phyloP scores from a whole-genome alignment of 805 yeast genomes.

The Nakazawaea ernobii region DNA sequence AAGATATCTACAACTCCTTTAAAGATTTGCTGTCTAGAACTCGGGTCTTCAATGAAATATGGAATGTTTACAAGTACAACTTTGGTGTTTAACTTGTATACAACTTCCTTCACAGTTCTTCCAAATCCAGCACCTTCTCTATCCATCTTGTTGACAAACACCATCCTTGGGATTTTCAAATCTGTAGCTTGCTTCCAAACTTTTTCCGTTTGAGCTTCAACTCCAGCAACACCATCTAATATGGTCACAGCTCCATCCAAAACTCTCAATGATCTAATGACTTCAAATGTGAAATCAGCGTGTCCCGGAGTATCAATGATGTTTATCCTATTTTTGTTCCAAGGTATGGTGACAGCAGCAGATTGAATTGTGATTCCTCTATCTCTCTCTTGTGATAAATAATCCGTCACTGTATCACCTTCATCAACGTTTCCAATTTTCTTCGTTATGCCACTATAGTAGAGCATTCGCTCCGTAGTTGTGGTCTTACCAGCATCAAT shows the following conservation, averaged over 20 bases:
- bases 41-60: conserved; percentile 44
- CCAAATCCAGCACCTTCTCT: conserved; percentile 93
- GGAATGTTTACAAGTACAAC: conserved; percentile 79
- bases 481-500: conserved; percentile 99
- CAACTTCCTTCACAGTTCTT: conserved; percentile 80
- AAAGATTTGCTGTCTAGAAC: conserved; percentile 35
- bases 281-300: conserved; percentile 96
- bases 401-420: conserved; percentile 96
- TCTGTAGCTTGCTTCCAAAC: conserved; percentile 87
- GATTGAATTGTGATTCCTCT: conserved; percentile 95
- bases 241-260: conserved; percentile 93
- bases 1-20: conserved; percentile 74
- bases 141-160: conserved; percentile 93
- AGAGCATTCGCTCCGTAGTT: conserved; percentile 94
- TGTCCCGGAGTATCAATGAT: conserved; percentile 97
- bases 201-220: conserved; percentile 95
- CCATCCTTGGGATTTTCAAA: conserved; percentile 64
- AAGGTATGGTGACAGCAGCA: conserved; percentile 89
- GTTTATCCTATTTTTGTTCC: conserved; percentile 71
- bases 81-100: conserved; percentile 65
- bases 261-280: conserved; percentile 80
- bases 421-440: conserved; percentile 91
- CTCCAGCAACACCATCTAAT: conserved; percentile 95
- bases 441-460: conserved; percentile 72
- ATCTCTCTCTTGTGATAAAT: conserved; percentile 79